Evolutionary conservation across 805 yeast genomes (phyloP).

Genomic region (Komagataella phaffii): DNA sequence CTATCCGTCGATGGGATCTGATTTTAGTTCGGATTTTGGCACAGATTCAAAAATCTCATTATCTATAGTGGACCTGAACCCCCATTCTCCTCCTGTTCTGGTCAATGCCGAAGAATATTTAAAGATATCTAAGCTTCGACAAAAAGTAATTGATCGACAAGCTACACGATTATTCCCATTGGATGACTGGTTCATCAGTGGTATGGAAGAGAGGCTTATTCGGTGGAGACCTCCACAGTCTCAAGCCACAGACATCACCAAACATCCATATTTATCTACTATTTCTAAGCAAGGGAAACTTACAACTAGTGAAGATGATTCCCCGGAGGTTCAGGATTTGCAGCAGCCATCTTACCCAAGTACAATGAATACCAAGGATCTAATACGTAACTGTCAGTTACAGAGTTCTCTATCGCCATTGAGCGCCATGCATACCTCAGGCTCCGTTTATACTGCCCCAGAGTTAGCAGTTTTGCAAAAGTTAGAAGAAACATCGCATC

Average conservation of each 20-base stretch:
- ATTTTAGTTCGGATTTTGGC: not conserved
- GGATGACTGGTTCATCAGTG: constrained; percentile 11
- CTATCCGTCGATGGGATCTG: not conserved
- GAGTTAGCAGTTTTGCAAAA: not conserved
- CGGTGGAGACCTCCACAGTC: constrained; percentile 21
- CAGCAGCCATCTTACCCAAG: not conserved
- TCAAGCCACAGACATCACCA: constrained; percentile 7
- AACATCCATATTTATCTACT: not conserved
- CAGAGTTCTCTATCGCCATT: not conserved
- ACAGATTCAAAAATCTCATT: not conserved
- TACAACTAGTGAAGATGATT: not conserved
- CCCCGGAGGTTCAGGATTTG: not conserved
- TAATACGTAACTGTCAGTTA: not conserved
- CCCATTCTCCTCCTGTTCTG: constrained; percentile 11
- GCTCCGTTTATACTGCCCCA: not conserved
- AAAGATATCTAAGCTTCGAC: constrained; percentile 10
- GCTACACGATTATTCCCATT: constrained; percentile 15
- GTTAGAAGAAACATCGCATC: not conserved
- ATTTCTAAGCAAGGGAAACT: not conserved
- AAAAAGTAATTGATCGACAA: constrained; percentile 15
- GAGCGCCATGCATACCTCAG: not conserved
- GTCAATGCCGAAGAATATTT: constrained; percentile 7
- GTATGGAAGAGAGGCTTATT: constrained; percentile 22
- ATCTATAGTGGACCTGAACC: not conserved
- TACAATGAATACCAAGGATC: not conserved